Evolutionary conservation across 2,329 filamentous ascomycete genomes (phyloP), one percentile per base, ranked within the genome.

Genomic region (Passalora sequoiae): DNA sequence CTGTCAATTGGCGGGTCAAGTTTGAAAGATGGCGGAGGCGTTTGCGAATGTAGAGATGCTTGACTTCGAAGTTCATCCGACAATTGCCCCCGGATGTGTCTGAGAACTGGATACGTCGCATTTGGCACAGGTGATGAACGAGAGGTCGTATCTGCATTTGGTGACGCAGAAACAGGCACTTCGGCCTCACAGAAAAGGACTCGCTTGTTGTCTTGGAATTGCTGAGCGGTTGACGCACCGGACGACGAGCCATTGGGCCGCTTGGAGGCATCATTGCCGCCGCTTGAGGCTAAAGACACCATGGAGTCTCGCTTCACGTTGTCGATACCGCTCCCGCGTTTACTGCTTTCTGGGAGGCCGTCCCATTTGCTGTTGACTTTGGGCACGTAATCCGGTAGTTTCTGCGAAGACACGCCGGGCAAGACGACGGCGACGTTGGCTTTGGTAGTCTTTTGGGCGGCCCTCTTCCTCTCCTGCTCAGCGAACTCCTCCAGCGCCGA

Each of bases 311-410:
- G 38, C 22, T 40, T 35, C 19, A 19, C 43, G 6, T 46, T 39
- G 20, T 37, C 33, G 10, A n/a, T 43, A 42, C 51, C 61, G 10
- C 58, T 43, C 43, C 50, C 61, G 10, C 57, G 50, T 50, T 68
- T 71, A 31, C 65, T 51, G 1, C 56, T 47, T 16, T 70, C 64
- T 9, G 73, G 73, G 6, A 76, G 55, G 7, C 73, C 73, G 50
- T 76, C 68, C 73, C 73, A 76, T 58, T 72, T 76, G 20, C 70
- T 70, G 47, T 76, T 77, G 25, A 75, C 73, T 49, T 70, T 75
- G 15, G 73, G 73, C 1, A 76, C 71, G 41, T 61, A 62, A 3
- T 65, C 51, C 4, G 74, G 73, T 27, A 77, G 63, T 50, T 70
- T 74, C 46, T 70, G 65, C 4, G 63, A 54, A 4, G 69, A 67